Base-by-base conservation (phyloP, 192 early-diverging fungal genomes). In the Oehlia diaphana region DNA sequence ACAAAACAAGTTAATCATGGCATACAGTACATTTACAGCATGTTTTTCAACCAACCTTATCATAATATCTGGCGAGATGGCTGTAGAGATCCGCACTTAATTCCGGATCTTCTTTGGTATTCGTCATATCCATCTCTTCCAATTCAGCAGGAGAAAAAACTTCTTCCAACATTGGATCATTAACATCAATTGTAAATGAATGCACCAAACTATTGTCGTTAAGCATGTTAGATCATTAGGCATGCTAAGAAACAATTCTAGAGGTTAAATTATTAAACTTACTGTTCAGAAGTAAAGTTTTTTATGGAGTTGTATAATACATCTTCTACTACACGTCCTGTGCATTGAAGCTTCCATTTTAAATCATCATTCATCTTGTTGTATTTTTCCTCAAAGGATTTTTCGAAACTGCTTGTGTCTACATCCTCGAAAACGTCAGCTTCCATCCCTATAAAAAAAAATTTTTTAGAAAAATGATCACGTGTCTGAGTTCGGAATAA, bases 21-120 rank as follows among this genome's bases (percentile, higher is more conserved):
- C 5, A 63, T 42, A 42, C 31, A 33, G 62, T 19, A 2, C 7
- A 64, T 42, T 66, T n/a, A 77, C 4, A 49, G 4, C 3, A 2
- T 42, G 16, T 76, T 77, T 31, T 67, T 49, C n/a, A 77, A 49
- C 76, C 1, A 77, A 77, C 63, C 63, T 77, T 77, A 28, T 67
- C 31, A 66, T 13, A 77, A 67, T 35, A 77, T 12, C 0, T 12
- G 23, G 4, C 42, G 4, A 77, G 76, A 47, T 64, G n/a, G 14
- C 49, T 13, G 31, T 77, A 77, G 5, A 77, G 9, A 33, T 64
- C n/a, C 14, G 42, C 9, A 9, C 63, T 77, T 77, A 77, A 77
- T 6, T 77, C n/a, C 0, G 39, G 44, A 14, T 77, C 76, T 50
- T 77, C 6, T n/a, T 77, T 77, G 6, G 50, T 23, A 77, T 77